Conservation (phyloP, 2,329 filamentous ascomycete genomes). For the Herpotrichia juniperi region DNA sequence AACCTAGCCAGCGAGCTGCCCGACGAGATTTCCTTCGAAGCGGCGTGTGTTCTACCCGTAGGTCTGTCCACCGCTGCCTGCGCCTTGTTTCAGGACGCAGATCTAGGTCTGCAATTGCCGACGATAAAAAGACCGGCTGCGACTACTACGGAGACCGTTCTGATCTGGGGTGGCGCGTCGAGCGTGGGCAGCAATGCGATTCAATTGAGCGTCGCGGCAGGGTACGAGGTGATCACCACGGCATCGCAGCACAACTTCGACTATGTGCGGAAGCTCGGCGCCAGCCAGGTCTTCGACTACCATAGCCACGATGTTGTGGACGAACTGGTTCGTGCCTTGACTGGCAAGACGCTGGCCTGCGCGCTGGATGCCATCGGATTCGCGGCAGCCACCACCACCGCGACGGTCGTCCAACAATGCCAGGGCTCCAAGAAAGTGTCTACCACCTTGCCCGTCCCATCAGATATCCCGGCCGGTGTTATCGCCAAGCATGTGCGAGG, state of each 20-base stretch:
- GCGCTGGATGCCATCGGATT: slow-evolving; percentile 38
- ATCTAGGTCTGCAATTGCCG: slow-evolving; percentile 6
- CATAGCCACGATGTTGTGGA: slow-evolving; percentile 41
- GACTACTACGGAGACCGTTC: slow-evolving; percentile 34
- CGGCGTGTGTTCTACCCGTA: slow-evolving; percentile 12
- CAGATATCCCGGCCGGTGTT: slow-evolving; percentile 4
- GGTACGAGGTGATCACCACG: slow-evolving; percentile 52
- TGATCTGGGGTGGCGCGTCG: slow-evolving; percentile 57
- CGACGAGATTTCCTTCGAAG: slow-evolving; percentile 14
- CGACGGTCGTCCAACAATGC: slow-evolving; percentile 9
- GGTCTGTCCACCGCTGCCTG: slow-evolving; percentile 7
- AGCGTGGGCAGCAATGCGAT: slow-evolving; percentile 56
- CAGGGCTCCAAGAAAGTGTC: slow-evolving; percentile 17
- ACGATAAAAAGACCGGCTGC: slow-evolving; percentile 12
- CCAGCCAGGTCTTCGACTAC: slow-evolving; percentile 57
- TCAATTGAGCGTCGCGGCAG: slow-evolving; percentile 54
- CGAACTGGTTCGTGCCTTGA: slow-evolving; percentile 42
- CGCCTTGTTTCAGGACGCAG: slow-evolving; percentile 6
- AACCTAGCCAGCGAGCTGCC: slow-evolving; percentile 31
- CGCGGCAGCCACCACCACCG: slow-evolving; percentile 14
- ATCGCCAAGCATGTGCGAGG: slow-evolving; percentile 14
- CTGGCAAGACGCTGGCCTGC: slow-evolving; percentile 42
- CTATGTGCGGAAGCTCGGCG: slow-evolving; percentile 53
- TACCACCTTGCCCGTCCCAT: neutral
- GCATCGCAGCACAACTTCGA: slow-evolving; percentile 55